These are phyloP conservation scores for Fusarium avenaceum DNA, from an alignment of 2,329 filamentous ascomycete species.

Conservation along the genomic window DNA sequence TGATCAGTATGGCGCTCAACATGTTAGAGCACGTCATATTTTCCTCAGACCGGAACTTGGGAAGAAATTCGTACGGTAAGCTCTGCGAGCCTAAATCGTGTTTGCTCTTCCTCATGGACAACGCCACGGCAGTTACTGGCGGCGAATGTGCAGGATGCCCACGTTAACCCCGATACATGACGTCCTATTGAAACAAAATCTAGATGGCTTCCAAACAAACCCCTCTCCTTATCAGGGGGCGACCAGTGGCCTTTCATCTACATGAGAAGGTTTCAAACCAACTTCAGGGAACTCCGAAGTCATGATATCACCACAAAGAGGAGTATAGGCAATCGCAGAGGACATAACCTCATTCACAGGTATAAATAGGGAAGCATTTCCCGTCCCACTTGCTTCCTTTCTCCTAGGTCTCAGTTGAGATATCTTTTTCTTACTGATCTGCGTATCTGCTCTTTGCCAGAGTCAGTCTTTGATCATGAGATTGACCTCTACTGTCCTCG, in stretches of 20 bases:
- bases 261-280: background rate
- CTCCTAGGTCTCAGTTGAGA: background rate
- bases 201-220: background rate
- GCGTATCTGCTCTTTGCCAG: background rate
- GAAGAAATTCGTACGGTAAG: no score
- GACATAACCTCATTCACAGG: background rate
- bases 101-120: no score
- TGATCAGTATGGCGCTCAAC: background rate
- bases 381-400: background rate
- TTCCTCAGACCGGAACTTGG: no score
- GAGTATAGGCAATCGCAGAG: background rate
- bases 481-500: constrained; percentile 6
- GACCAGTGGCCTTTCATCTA: background rate
- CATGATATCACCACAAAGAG: background rate
- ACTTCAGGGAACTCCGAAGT: no score
- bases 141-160: background rate
- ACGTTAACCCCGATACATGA: background rate
- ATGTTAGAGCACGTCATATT: background rate
- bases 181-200: background rate
- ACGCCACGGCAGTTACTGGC: background rate
- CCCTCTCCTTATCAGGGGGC: background rate
- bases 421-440: background rate
- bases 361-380: constrained; percentile 4
- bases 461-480: constrained; percentile 18
- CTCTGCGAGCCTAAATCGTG: no score